Base-by-base conservation (phyloP, 108 stramenopile genomes). In the Seminavis robusta region DNA sequence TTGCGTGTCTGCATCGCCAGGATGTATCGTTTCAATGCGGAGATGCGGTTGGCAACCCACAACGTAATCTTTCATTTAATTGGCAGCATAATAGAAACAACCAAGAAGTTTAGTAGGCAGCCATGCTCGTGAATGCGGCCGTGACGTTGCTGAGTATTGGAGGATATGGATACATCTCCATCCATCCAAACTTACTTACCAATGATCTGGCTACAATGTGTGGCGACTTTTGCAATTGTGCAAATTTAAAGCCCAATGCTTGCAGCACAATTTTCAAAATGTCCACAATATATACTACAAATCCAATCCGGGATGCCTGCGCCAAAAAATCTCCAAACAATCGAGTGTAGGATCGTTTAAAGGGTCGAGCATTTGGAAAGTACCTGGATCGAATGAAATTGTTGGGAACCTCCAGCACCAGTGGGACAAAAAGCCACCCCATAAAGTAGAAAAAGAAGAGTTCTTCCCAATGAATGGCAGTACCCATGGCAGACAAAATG, bases 131-230 rank as follows among this genome's bases (percentile, higher is more conserved):
- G 26, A 31, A 56, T 40, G 29, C 45, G 61, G 25, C 54, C 34
- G 2, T 37, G 44, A n/a, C n/a, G n/a, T n/a, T n/a, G n/a, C n/a
- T 15, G 59, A 47, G 5, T 67, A 54, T n/a, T 23, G 42, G 2
- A 41, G 30, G 27, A 23, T 8, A 0, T 42, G 19, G 11, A 66
- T 16, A 1, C 46, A 38, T 47, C 59, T 69, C 1, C 54, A 37
- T 1, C 67, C 31, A 74, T 56, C 83, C 83, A 84, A 16, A 74
- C 40, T 0, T 70, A 67, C 47, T 77, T 82, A 1, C 53, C 47
- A 11, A 68, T 33, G n/a, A n/a, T 21, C 76, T 75, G n/a, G 79
- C 71, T 65, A 76, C 79, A 17, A 68, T 36, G 16, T 61, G 49
- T 3, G 68, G 46, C 11, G 62, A 9, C 1, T 19, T 39, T 29